Conservation (phyloP, 257 asterid species). For the Solanum phureja region DNA sequence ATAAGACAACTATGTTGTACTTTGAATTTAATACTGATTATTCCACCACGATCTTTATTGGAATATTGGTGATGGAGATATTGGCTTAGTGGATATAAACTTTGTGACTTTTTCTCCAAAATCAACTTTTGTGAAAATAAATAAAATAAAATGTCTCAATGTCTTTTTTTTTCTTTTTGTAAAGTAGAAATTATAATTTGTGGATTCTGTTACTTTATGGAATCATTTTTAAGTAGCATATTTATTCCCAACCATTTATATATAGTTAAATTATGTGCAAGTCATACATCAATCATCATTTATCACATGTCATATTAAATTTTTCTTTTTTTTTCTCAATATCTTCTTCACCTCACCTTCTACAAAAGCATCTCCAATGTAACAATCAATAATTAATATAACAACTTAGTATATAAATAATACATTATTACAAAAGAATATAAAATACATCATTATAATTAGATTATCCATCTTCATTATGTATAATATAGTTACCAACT, state of each 20-base stretch:
- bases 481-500: not conserved
- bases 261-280: no score
- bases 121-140: not conserved
- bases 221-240: no score
- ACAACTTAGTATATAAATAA: not conserved
- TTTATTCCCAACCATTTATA: no score
- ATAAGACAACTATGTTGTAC: no score
- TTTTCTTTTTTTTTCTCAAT: no score
- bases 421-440: not conserved
- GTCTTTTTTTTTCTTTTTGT: not conserved
- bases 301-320: not conserved
- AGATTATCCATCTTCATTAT: not conserved
- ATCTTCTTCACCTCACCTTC: not conserved
- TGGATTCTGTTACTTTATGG: no score
- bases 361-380: no score
- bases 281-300: no score
- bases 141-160: not conserved
- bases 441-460: not conserved
- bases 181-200: not conserved
- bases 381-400: no score
- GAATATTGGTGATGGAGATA: not conserved
- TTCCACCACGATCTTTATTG: accelerated
- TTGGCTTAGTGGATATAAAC: not conserved
- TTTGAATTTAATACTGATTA: no score
- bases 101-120: not conserved